Evolutionary conservation across 2,329 filamentous ascomycete genomes (phyloP).

Genomic region (Didymella exigua): DNA sequence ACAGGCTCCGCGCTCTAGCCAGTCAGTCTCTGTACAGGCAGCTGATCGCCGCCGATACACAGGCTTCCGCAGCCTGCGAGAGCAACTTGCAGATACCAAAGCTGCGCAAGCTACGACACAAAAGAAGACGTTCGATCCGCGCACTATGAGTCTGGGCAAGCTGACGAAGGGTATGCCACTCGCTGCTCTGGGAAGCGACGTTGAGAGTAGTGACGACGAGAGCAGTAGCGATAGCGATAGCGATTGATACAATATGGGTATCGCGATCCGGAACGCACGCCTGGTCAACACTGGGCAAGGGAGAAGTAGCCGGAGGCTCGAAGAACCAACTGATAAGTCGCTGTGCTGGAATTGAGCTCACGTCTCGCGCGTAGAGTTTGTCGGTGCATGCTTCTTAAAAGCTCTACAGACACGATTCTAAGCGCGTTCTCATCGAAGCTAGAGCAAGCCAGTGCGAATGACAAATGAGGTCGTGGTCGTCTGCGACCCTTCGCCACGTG

Average conservation of each 20-base stretch:
- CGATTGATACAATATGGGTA: constrained; percentile 19
- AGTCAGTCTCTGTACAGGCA: constrained; percentile 17
- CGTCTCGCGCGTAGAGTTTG: constrained; percentile 27
- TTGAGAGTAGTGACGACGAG: constrained; percentile 17
- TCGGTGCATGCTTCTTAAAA: background rate
- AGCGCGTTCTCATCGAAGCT: too few relatives aligned
- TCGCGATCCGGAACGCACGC: too few relatives aligned
- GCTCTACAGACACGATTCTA: too few relatives aligned
- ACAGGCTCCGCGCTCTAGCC: constrained; percentile 13
- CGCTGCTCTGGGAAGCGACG: background rate
- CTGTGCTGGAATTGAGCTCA: too few relatives aligned
- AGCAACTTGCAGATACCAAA: constrained; percentile 21
- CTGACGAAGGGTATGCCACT: constrained; percentile 4
- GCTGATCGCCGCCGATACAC: constrained; percentile 17
- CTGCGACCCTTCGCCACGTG: too few relatives aligned
- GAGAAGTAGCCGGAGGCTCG: too few relatives aligned
- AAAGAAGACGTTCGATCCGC: constrained; percentile 17
- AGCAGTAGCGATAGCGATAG: constrained; percentile 19
- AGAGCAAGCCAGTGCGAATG: too few relatives aligned
- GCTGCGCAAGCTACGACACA: constrained; percentile 9
- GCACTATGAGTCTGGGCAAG: constrained; percentile 18
- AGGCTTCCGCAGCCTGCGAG: constrained; percentile 19
- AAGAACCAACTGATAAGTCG: too few relatives aligned
- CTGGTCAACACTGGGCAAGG: too few relatives aligned
- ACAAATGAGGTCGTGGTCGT: too few relatives aligned